phyloP scores from a whole-genome alignment of 208 protist genomes.

The Hexamita inflata region DNA sequence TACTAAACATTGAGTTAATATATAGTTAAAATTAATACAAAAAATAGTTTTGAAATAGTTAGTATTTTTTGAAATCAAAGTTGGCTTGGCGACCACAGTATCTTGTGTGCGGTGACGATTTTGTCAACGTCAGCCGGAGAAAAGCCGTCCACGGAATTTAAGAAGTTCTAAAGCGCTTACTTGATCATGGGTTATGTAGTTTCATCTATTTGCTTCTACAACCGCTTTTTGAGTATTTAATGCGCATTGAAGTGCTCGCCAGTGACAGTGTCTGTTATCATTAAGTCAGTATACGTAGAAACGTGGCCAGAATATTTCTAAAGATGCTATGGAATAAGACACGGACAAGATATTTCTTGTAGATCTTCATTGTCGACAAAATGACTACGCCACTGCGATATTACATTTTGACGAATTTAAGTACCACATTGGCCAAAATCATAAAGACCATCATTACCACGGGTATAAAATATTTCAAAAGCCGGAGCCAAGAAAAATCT shows the following conservation, averaged over 20 bases:
- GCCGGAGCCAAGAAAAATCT: constrained; percentile 82
- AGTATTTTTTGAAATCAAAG: no score
- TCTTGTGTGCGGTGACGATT: constrained; percentile 57
- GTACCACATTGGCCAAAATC: constrained; percentile 84
- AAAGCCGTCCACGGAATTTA: constrained; percentile 24
- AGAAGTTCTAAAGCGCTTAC: not conserved
- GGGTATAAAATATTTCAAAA: constrained; percentile 93
- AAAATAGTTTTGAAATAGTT: no score
- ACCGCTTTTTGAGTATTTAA: constrained; percentile 74
- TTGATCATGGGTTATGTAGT: not conserved
- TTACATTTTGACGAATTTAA: constrained; percentile 82
- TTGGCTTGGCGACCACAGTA: no score
- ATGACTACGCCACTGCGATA: constrained; percentile 85
- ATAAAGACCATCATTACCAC: constrained; percentile 83
- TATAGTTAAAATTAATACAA: no score
- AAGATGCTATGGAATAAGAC: constrained; percentile 80
- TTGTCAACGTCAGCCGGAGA: constrained; percentile 51
- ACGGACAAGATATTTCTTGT: constrained; percentile 84
- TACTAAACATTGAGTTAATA: no score
- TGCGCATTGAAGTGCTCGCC: constrained; percentile 83
- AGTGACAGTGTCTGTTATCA: constrained; percentile 80
- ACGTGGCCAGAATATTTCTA: constrained; percentile 90
- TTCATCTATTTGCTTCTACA: constrained; percentile 17
- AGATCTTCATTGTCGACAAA: constrained; percentile 91
- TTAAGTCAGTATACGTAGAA: constrained; percentile 85